Conservation (phyloP, 169 alveolate species). For the Cryptosporidium parvum region DNA sequence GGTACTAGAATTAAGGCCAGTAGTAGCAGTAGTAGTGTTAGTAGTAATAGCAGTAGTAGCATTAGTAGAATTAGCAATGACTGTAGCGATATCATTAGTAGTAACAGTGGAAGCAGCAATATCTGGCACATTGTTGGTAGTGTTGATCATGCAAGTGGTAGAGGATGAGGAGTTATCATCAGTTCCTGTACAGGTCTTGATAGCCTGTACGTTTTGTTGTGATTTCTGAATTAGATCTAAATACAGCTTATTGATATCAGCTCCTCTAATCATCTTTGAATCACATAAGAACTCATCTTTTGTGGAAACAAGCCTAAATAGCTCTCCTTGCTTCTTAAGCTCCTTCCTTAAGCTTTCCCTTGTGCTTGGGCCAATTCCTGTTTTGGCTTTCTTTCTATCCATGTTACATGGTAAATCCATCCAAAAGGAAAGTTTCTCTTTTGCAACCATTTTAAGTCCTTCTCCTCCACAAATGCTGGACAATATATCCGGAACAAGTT, state of each 20-base stretch:
- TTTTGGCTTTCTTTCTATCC: slow-evolving; percentile 58
- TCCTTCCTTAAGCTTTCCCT: slow-evolving; percentile 66
- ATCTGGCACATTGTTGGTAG: no score
- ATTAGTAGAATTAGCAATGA: not conserved
- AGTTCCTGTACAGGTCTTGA: not conserved
- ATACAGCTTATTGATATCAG: not conserved
- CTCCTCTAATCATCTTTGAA: slow-evolving; percentile 32
- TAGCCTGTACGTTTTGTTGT: not conserved
- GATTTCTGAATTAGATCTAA: slow-evolving; percentile 1
- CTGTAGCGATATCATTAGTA: no score
- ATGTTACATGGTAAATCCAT: slow-evolving; percentile 70
- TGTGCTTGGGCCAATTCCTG: slow-evolving; percentile 71
- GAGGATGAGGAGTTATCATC: not conserved
- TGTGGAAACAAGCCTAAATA: slow-evolving; percentile 61
- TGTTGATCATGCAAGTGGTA: not conserved
- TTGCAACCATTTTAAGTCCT: slow-evolving; percentile 69
- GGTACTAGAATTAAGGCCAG: not conserved
- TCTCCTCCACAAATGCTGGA: not conserved
- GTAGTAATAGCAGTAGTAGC: not conserved
- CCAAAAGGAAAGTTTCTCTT: slow-evolving; percentile 48
- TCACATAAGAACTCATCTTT: slow-evolving; percentile 71
- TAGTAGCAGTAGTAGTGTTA: not conserved
- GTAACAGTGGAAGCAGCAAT: no score
- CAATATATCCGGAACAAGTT: slow-evolving; percentile 21
- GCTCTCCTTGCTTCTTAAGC: slow-evolving; percentile 67